Evolutionary conservation across 75 land plant genomes (phyloP).

Genomic region (Selaginella moellendorffii): DNA sequence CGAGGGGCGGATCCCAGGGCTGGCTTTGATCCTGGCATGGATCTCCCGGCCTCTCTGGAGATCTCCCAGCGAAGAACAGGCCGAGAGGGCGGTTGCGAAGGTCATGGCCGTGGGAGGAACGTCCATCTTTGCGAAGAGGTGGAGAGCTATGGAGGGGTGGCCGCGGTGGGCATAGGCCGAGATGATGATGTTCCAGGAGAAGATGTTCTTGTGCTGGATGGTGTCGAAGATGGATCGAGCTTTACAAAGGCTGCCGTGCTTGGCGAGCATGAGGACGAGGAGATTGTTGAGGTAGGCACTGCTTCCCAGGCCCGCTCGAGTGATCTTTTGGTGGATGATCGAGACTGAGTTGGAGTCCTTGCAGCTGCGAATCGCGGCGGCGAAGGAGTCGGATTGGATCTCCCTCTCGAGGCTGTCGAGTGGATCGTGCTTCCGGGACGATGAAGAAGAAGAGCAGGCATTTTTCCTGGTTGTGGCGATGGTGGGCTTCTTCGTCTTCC

Average conservation of each 20-base stretch:
- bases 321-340: not conserved
- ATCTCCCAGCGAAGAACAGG: not conserved
- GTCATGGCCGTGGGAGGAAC: not conserved
- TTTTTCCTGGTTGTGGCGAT: too few species aligned
- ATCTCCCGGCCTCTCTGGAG: not conserved
- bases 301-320: not conserved
- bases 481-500: too few species aligned
- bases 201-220: not conserved
- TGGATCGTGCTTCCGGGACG: too few species aligned
- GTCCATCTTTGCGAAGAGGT: not conserved
- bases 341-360: not conserved
- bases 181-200: slow-evolving; percentile 5
- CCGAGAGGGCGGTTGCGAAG: not conserved
- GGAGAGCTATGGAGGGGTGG: not conserved
- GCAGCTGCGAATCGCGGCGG: not conserved
- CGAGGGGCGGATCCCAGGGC: not conserved
- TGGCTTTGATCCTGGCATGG: not conserved
- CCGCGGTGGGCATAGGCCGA: not conserved
- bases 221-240: not conserved
- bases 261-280: not conserved
- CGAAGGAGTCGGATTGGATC: not conserved
- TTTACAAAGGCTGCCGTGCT: not conserved
- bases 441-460: too few species aligned
- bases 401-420: not conserved
- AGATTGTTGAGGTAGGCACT: not conserved